phyloP scores from a whole-genome alignment of 2,329 filamentous ascomycete species.

The Diaporthe sp. region DNA sequence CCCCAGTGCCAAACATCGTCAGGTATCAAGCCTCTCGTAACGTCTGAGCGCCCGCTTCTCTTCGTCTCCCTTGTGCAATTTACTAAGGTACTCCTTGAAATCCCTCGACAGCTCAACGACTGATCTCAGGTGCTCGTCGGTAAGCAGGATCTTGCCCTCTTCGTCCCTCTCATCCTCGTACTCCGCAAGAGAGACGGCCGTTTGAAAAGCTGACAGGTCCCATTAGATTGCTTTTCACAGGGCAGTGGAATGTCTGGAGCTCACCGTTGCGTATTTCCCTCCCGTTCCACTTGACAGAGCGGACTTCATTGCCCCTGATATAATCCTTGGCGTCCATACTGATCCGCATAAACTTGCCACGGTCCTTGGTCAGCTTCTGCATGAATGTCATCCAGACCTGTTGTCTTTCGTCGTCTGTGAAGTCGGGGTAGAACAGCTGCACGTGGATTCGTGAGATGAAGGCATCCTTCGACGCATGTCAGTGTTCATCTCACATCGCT shows the following conservation, averaged over 20 bases:
- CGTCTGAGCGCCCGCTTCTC: conserved; percentile 16
- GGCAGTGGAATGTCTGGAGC: neutral
- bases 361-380: conserved; percentile 47
- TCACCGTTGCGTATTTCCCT: conserved; percentile 26
- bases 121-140: conserved; percentile 45
- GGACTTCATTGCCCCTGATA: conserved; percentile 42
- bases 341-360: conserved; percentile 46
- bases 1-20: neutral
- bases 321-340: conserved; percentile 44
- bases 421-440: conserved; percentile 48
- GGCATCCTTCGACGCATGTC: conserved; percentile 42
- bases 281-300: conserved; percentile 42
- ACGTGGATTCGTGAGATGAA: conserved; percentile 51
- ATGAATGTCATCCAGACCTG: conserved; percentile 50
- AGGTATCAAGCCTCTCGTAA: conserved; percentile 33
- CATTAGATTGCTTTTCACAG: neutral
- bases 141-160: conserved; percentile 42
- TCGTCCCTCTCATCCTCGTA: conserved; percentile 39
- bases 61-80: conserved; percentile 32
- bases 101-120: conserved; percentile 45
- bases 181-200: conserved; percentile 27
- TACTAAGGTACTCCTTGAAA: conserved; percentile 39
- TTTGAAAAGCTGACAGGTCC: conserved; percentile 6
- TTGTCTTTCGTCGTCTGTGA: conserved; percentile 46
- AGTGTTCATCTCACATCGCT: neutral